A percentile compares a stretch with the other conserved stretches of the same genome.
Evolutionary conservation across 345 rosid species (phyloP).

Genomic region (Salix caprea): DNA sequence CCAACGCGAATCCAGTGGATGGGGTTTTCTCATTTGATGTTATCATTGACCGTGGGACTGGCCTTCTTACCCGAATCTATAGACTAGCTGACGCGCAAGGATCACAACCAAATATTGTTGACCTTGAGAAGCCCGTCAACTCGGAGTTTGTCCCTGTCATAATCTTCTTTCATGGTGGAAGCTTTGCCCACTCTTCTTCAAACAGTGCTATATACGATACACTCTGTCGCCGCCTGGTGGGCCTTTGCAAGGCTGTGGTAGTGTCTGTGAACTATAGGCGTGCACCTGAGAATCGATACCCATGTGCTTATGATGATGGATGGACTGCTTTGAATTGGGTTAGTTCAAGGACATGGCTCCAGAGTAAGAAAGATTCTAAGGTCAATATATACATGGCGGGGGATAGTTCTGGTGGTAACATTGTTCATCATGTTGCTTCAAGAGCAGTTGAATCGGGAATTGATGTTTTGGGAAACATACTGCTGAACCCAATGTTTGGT

Average conservation of each 20-base stretch:
- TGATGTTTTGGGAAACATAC: conserved; percentile 57
- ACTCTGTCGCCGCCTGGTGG: conserved; percentile 72
- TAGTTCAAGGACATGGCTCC: conserved; percentile 68
- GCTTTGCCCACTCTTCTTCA: conserved; percentile 86
- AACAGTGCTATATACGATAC: conserved; percentile 77
- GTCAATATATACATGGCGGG: conserved; percentile 79
- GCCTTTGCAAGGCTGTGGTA: conserved; percentile 64
- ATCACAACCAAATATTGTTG: conserved; percentile 38
- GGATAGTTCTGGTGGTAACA: conserved; percentile 94
- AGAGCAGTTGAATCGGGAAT: conserved; percentile 64
- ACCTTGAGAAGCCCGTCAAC: conserved; percentile 68
- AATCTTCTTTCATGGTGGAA: conserved; percentile 89
- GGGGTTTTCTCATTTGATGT: conserved; percentile 83
- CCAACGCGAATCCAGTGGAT: conserved; percentile 66
- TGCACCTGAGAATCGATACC: conserved; percentile 77
- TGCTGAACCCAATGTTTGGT: conserved; percentile 89
- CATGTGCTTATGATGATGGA: conserved; percentile 89
- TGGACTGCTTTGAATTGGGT: conserved; percentile 83
- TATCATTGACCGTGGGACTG: conserved; percentile 49
- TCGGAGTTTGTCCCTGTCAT: conserved; percentile 66
- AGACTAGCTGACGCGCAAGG: conserved; percentile 46
- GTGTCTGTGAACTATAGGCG: conserved; percentile 88
- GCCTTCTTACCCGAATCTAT: conserved; percentile 63
- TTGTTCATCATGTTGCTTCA: conserved; percentile 71
- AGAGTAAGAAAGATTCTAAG: conserved; percentile 60